A percentile compares a stretch with the other conserved stretches of the same genome.
Evolutionary conservation across 108 stramenopile genomes (phyloP).

Genomic region (Asterionellopsis glacialis): DNA sequence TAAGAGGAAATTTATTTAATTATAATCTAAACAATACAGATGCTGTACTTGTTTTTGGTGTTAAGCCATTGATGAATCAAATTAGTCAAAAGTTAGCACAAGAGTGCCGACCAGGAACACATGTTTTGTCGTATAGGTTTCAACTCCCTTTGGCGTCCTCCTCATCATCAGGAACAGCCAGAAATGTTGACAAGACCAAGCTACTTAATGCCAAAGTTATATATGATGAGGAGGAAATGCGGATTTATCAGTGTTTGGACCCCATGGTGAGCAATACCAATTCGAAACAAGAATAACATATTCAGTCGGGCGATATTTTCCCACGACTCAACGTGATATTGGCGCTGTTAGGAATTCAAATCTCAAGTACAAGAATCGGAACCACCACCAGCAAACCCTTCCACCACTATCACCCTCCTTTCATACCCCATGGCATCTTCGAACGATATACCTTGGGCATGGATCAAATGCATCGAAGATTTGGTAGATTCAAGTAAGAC

Average conservation of each 20-base stretch:
- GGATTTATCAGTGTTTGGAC: conserved; percentile 32
- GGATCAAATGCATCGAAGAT: not conserved
- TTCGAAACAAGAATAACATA: too few relatives aligned
- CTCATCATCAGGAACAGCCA: not conserved
- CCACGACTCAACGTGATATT: too few relatives aligned
- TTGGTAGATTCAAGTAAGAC: not conserved
- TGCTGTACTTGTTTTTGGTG: conserved; percentile 79
- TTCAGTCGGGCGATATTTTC: too few relatives aligned
- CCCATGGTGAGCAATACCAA: too few relatives aligned
- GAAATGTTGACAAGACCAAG: not conserved
- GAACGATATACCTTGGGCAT: not conserved
- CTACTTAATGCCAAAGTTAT: conserved; percentile 42
- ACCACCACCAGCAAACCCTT: too few relatives aligned
- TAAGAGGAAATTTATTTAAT: conserved; percentile 47
- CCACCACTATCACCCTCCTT: too few relatives aligned
- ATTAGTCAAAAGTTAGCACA: conserved; percentile 50
- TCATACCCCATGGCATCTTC: too few relatives aligned
- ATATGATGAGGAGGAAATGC: conserved; percentile 80
- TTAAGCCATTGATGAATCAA: conserved; percentile 54
- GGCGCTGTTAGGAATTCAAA: too few relatives aligned
- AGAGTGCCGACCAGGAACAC: conserved; percentile 49
- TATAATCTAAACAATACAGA: conserved; percentile 34
- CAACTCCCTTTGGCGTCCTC: conserved; percentile 39
- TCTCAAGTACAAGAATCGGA: too few relatives aligned
- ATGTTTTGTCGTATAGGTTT: conserved; percentile 76